A percentile compares a stretch with the other conserved stretches of the same genome.
Evolutionary conservation across 2,329 filamentous ascomycete species (phyloP).

Genomic region (Chalara sp.): DNA sequence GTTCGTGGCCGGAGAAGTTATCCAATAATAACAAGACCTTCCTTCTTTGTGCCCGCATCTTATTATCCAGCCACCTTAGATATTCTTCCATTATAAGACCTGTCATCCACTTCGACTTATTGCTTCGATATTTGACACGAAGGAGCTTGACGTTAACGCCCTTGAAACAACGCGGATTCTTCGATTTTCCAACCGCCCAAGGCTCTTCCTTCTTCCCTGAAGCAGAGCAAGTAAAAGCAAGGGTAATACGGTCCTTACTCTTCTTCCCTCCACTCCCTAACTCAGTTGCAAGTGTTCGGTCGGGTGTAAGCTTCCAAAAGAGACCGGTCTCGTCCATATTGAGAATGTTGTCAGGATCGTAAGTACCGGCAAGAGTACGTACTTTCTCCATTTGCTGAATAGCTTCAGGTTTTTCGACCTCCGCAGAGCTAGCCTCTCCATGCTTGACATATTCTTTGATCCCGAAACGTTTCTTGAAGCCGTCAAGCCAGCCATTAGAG

Average conservation of each 20-base stretch:
- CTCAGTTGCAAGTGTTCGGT: background rate
- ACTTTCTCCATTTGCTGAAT: background rate
- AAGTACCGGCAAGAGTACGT: background rate
- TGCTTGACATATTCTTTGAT: slow-evolving; percentile 4
- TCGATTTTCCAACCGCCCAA: too few relatives aligned
- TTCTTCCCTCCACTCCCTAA: slow-evolving; percentile 1
- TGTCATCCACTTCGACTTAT: background rate
- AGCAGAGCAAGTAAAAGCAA: background rate
- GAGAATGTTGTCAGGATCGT: background rate
- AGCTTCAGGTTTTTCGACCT: background rate
- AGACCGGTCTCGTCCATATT: too few relatives aligned
- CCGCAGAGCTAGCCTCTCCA: background rate
- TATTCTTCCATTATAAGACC: background rate
- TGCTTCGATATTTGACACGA: slow-evolving; percentile 1
- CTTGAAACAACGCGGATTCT: background rate
- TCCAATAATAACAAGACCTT: background rate
- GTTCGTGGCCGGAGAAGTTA: background rate
- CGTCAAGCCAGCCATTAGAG: too few relatives aligned
- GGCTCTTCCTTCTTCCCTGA: background rate
- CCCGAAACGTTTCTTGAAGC: slow-evolving; percentile 4
- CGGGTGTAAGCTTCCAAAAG: too few relatives aligned
- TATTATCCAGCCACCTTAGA: background rate
- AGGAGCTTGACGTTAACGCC: background rate
- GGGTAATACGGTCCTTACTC: too few relatives aligned
- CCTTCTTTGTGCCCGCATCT: background rate